phyloP scores from a whole-genome alignment of 306 rosid genomes.

The Morella rubra region DNA sequence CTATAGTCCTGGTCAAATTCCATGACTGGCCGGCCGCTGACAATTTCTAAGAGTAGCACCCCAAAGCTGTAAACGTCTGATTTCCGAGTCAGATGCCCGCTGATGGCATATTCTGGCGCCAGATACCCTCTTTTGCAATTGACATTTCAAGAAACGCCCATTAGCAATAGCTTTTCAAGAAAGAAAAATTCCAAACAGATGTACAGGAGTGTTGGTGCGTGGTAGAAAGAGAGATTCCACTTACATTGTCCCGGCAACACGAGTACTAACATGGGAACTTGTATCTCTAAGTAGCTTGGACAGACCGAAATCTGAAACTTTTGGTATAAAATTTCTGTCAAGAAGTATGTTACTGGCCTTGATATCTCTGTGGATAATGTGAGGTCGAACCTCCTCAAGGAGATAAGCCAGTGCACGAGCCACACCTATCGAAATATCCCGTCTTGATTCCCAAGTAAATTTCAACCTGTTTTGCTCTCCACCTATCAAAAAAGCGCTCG shows the following conservation, averaged over 20 bases:
- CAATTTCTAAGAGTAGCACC: slow-evolving; percentile 68
- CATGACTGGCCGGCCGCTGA: slow-evolving; percentile 62
- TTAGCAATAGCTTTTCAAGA: slow-evolving; percentile 32
- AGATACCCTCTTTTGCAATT: slow-evolving; percentile 67
- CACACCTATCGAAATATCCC: slow-evolving; percentile 59
- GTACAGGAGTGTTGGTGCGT: background rate
- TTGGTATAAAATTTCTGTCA: slow-evolving; percentile 58
- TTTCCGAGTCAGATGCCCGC: slow-evolving; percentile 77
- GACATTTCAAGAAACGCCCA: slow-evolving; percentile 17
- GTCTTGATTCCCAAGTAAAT: slow-evolving; percentile 69
- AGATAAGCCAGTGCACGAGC: slow-evolving; percentile 77
- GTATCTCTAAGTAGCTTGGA: slow-evolving; percentile 66
- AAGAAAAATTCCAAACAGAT: slow-evolving; percentile 3
- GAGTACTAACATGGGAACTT: slow-evolving; percentile 72
- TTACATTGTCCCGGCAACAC: slow-evolving; percentile 96
- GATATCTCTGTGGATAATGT: slow-evolving; percentile 84
- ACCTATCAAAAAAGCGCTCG: slow-evolving; percentile 47
- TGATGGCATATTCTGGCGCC: slow-evolving; percentile 92
- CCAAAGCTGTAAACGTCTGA: slow-evolving; percentile 94
- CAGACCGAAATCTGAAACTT: slow-evolving; percentile 82
- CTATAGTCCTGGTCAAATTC: slow-evolving; percentile 51
- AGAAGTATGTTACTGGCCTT: slow-evolving; percentile 85
- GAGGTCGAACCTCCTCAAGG: slow-evolving; percentile 70
- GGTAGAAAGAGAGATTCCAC: slow-evolving; percentile 20
- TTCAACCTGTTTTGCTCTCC: slow-evolving; percentile 51